A percentile compares a stretch with the other conserved stretches of the same genome.
Conservation (phyloP, 1,284 basidiomycete species). For the Ustilago shanxiensis region DNA sequence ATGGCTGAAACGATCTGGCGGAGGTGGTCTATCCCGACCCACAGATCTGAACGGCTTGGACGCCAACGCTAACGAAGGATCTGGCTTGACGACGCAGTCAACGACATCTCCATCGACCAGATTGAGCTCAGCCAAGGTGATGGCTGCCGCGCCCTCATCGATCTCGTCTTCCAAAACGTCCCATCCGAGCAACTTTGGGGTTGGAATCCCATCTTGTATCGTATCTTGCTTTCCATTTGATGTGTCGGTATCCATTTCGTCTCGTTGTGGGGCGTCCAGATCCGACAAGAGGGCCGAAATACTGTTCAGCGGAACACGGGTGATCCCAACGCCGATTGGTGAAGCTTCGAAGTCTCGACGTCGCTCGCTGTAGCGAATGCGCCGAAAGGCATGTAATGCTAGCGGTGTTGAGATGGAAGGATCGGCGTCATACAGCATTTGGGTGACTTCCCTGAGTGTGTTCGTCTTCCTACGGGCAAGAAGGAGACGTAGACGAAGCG, state of each 20-base stretch:
- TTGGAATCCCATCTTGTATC: not conserved
- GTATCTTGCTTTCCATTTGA: not conserved
- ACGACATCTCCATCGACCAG: conserved; percentile 41
- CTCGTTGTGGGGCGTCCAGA: conserved; percentile 10
- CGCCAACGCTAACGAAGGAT: conserved; percentile 28
- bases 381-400: conserved; percentile 55
- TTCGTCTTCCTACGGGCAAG: conserved; percentile 51
- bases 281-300: conserved; percentile 37
- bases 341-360: conserved; percentile 23
- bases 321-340: conserved; percentile 46
- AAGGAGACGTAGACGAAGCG: not conserved
- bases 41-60: conserved; percentile 19
- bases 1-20: conserved; percentile 18
- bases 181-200: conserved; percentile 23
- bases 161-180: conserved; percentile 28
- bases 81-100: conserved; percentile 54
- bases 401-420: conserved; percentile 45
- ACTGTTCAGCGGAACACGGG: conserved; percentile 41
- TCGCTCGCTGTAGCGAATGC: conserved; percentile 32
- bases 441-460: conserved; percentile 58
- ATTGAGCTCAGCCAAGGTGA: conserved; percentile 40
- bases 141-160: conserved; percentile 40
- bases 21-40: conserved; percentile 19
- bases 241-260: conserved; percentile 23
- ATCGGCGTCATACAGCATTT: conserved; percentile 57